A percentile compares a stretch with the other conserved stretches of the same genome.
These are phyloP conservation scores for Eragrostis nindensis DNA, from an alignment of 176 grass and related monocot genomes.

Conservation along the genomic window DNA sequence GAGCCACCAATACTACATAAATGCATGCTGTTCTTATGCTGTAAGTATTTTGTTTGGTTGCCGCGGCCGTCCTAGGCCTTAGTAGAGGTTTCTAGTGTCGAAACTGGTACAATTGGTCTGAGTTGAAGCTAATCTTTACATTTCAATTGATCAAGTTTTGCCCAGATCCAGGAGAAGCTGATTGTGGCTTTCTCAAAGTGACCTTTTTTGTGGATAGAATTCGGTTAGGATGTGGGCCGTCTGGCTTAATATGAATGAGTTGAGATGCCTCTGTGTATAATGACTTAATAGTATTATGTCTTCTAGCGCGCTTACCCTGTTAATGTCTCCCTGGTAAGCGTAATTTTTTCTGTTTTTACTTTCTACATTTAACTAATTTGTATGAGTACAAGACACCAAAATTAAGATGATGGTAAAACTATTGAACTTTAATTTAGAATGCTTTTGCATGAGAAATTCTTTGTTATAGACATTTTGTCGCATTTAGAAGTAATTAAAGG, in stretches of 20 bases:
- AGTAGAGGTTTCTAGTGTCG: slow-evolving; percentile 38
- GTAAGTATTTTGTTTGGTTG: slow-evolving; percentile 49
- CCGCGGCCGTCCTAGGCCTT: slow-evolving; percentile 28
- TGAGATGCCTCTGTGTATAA: slow-evolving; percentile 33
- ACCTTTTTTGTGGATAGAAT: slow-evolving; percentile 26
- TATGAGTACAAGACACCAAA: slow-evolving; percentile 6
- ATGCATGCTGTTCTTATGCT: slow-evolving; percentile 53
- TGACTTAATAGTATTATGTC: slow-evolving; percentile 10
- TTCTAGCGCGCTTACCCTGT: slow-evolving; percentile 14
- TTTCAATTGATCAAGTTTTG: slow-evolving; percentile 44
- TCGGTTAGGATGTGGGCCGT: slow-evolving; percentile 30
- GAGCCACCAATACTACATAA: slow-evolving; percentile 63
- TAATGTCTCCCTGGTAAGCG: not conserved
- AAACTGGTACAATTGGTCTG: slow-evolving; percentile 38
- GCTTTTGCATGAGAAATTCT: not conserved
- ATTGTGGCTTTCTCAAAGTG: not conserved
- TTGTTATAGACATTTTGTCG: slow-evolving; percentile 1
- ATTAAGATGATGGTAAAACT: slow-evolving; percentile 26
- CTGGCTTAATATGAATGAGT: slow-evolving; percentile 31
- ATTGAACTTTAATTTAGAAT: not conserved
- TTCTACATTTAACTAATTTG: not conserved
- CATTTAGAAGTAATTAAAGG: not conserved
- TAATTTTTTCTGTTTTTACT: slow-evolving; percentile 10
- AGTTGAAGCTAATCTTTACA: slow-evolving; percentile 23
- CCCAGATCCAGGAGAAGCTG: slow-evolving; percentile 34